Base-by-base conservation (phyloP, 2,329 filamentous ascomycete genomes). In the Diaporthe sp. region DNA sequence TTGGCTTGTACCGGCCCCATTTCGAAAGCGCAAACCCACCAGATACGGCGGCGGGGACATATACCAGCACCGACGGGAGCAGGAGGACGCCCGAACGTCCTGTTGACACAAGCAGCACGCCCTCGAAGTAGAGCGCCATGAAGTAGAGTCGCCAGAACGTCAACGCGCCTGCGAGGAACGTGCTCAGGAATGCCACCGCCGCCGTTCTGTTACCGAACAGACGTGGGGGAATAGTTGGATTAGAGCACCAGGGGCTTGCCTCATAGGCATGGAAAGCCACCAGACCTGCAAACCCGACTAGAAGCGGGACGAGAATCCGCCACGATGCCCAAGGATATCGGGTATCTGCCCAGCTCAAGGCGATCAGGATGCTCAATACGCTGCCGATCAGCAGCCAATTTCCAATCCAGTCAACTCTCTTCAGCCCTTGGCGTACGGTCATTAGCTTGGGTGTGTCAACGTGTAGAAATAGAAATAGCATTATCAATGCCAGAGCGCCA, bases 311-410 rank as follows among this genome's bases (percentile, higher is more conserved):
- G 1, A 80, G 57, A 8, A 86, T 80, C 0, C 79, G 80, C 30
- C 76, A 80, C 22, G 82, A 80, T 0, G 79, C 79, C 87, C 87
- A 89, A 0, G 83, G 76, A 50, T 86, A 80, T 1, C 80, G 74
- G 0, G 84, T 78, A 0, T 86, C 86, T n/a, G 82, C 85, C 71
- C 81, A 85, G 25, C 82, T 84, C 5, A 88, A 79, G 1, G 85
- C 81, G 19, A 85, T 80, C 4, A 88, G 81, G 3, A 86, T 76
- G 64, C 76, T 80, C 74, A 70, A 79, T 54, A 74, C 81, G 76
- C 61, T 80, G 25, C 81, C 78, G 1, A 81, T 78, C 3, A 79
- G 80, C 12, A 84, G 71, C 1, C 77, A 75, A 17, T 80, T 81
- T 1, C 84, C 85, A 2, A 84, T 70, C 6, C 78, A 79, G 76